These are phyloP conservation scores for Diaporthe velutina DNA, from an alignment of 2,329 filamentous ascomycete species.

Conservation along the genomic window DNA sequence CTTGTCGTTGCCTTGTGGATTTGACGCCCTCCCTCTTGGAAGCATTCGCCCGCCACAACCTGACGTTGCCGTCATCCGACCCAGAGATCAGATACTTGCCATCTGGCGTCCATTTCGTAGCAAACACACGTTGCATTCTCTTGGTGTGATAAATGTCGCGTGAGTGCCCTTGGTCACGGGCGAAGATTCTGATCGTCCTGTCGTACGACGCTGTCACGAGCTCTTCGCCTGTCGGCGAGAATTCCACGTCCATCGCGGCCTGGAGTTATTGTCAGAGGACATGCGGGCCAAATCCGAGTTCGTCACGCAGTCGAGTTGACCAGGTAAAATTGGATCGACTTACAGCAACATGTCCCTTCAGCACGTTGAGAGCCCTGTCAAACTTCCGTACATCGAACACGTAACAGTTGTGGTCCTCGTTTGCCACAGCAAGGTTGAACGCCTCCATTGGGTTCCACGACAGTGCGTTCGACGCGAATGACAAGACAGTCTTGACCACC, in stretches of 20 bases:
- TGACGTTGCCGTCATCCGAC: constrained; percentile 82
- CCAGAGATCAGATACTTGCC: constrained; percentile 90
- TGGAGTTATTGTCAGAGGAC: neutral
- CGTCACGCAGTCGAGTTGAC: neutral
- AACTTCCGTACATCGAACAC: constrained; percentile 96
- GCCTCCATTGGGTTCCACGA: constrained; percentile 98
- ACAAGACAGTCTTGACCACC: constrained; percentile 83
- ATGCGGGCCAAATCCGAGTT: neutral
- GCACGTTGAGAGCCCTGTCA: constrained; percentile 86
- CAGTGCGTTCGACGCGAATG: constrained; percentile 85
- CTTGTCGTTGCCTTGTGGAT: constrained; percentile 84
- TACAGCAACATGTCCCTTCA: constrained; percentile 84
- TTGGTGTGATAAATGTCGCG: constrained; percentile 98
- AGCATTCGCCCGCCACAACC: constrained; percentile 91
- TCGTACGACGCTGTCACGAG: constrained; percentile 92
- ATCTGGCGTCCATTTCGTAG: constrained; percentile 87
- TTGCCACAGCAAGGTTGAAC: constrained; percentile 84
- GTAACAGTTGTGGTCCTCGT: constrained; percentile 90
- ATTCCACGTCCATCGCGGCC: constrained; percentile 97
- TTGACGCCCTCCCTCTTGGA: constrained; percentile 88
- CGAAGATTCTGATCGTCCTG: constrained; percentile 89
- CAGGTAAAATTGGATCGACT: constrained; percentile 51
- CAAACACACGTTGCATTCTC: constrained; percentile 95
- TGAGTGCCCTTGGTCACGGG: constrained; percentile 82
- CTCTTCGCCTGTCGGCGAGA: constrained; percentile 93